A percentile compares a stretch with the other conserved stretches of the same genome.
Conservation (phyloP, 2,329 filamentous ascomycete genomes). For the Xylariales sp. region DNA sequence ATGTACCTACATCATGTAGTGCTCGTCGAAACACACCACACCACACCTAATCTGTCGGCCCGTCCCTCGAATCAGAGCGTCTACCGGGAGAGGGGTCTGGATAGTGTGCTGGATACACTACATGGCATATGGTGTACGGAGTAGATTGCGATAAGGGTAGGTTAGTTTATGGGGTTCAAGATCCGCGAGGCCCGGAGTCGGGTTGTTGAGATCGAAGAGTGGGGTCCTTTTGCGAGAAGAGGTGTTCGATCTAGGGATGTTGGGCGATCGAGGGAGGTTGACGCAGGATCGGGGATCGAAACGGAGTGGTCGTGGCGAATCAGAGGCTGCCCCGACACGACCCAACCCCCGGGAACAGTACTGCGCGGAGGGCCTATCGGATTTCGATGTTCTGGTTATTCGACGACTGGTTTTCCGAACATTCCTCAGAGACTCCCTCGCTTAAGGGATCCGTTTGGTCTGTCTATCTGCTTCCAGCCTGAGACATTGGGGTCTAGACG, state of each 20-base stretch:
- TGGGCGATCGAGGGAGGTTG: no score
- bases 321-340: not conserved
- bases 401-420: not conserved
- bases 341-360: no score
- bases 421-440: not conserved
- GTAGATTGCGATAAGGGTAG: not conserved
- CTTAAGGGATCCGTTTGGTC: not conserved
- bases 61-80: no score
- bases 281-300: no score
- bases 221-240: no score
- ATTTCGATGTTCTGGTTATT: not conserved
- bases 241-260: no score
- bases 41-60: no score
- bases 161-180: not conserved
- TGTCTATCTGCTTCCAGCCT: not conserved
- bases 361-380: not conserved
- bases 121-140: no score
- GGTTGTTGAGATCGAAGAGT: no score
- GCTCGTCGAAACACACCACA: not conserved
- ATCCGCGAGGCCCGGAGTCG: not conserved
- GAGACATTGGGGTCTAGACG: conserved; percentile 26
- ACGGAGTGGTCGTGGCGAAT: not conserved
- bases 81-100: not conserved
- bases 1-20: not conserved
- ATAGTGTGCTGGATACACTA: not conserved